phyloP scores from a whole-genome alignment of 1,284 basidiomycete species.

The Apiotrichum porosum region DNA sequence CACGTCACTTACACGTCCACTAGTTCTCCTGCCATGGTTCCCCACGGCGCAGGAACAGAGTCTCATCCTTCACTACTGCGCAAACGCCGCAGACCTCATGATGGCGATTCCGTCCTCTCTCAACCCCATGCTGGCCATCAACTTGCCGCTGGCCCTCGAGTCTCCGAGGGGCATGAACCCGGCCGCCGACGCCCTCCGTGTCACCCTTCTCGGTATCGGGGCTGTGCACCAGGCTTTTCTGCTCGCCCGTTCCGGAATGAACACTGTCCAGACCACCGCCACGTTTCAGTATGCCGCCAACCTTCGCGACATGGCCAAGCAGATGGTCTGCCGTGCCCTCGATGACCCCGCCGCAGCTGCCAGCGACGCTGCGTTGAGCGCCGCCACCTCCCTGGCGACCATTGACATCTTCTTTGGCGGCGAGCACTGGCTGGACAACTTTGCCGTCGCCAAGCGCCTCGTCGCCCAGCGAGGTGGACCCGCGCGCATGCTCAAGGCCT shows the following conservation, averaged over 20 bases:
- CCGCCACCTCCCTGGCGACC: slow-evolving; percentile 48
- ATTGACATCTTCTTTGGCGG: slow-evolving; percentile 54
- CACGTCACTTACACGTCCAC: too few relatives aligned
- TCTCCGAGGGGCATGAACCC: slow-evolving; percentile 42
- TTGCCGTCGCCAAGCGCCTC: slow-evolving; percentile 50
- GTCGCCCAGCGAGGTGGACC: slow-evolving; percentile 50
- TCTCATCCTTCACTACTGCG: slow-evolving; percentile 45
- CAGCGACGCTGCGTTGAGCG: slow-evolving; percentile 50
- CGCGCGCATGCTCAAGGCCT: slow-evolving; percentile 40
- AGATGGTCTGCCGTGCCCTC: slow-evolving; percentile 32
- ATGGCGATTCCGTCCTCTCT: slow-evolving; percentile 50
- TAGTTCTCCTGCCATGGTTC: slow-evolving; percentile 43
- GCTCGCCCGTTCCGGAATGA: slow-evolving; percentile 39
- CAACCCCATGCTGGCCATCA: slow-evolving; percentile 51
- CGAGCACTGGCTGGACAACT: slow-evolving; percentile 50
- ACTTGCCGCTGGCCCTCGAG: slow-evolving; percentile 48
- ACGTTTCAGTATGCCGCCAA: slow-evolving; percentile 38
- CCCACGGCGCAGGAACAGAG: slow-evolving; percentile 45
- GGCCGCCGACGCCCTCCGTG: slow-evolving; percentile 47
- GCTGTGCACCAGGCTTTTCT: slow-evolving; percentile 51
- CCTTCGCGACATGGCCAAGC: slow-evolving; percentile 36
- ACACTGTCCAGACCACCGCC: slow-evolving; percentile 32
- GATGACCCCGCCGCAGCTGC: slow-evolving; percentile 20
- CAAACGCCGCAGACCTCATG: slow-evolving; percentile 48
- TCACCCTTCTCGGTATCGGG: slow-evolving; percentile 48